phyloP scores from a whole-genome alignment of 768 basidiomycete genomes.

The Boletus rex-veris region DNA sequence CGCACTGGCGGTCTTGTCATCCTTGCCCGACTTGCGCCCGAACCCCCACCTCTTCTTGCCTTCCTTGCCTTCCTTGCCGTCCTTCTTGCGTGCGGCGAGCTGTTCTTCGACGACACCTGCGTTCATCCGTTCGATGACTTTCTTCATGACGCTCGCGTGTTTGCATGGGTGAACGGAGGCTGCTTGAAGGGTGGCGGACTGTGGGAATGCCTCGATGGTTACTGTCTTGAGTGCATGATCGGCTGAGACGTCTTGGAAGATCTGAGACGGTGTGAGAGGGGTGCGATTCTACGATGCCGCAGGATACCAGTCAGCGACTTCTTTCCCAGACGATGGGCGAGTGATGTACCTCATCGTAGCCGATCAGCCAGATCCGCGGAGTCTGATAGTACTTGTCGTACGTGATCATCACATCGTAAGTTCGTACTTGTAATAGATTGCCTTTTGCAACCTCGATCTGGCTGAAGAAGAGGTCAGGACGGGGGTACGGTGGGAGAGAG shows the following conservation, averaged over 20 bases:
- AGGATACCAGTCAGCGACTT: not conserved
- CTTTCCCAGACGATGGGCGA: not conserved
- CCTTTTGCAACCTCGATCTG: slow-evolving; percentile 64
- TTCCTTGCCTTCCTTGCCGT: slow-evolving; percentile 43
- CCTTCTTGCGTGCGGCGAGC: slow-evolving; percentile 58
- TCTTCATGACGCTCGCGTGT: slow-evolving; percentile 99
- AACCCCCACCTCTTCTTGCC: slow-evolving; percentile 84
- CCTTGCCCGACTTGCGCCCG: slow-evolving; percentile 63
- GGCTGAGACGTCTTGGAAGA: slow-evolving; percentile 95
- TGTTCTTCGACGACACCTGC: slow-evolving; percentile 80
- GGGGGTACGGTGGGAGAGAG: not conserved
- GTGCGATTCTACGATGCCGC: slow-evolving; percentile 64
- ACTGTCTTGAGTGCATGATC: slow-evolving; percentile 99
- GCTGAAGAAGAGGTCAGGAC: slow-evolving; percentile 33
- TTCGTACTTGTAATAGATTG: slow-evolving; percentile 91
- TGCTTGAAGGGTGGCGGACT: slow-evolving; percentile 76
- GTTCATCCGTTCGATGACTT: slow-evolving; percentile 99
- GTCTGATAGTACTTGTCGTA: slow-evolving; percentile 99
- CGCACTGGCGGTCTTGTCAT: slow-evolving; percentile 38
- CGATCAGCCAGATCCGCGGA: slow-evolving; percentile 94
- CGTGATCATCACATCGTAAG: slow-evolving; percentile 99
- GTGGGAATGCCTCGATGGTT: slow-evolving; percentile 98
- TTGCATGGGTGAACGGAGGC: slow-evolving; percentile 99
- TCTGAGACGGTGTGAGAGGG: slow-evolving; percentile 83
- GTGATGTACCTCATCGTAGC: slow-evolving; percentile 86